These are phyloP conservation scores for Fragilariopsis cylindrus DNA, from an alignment of 108 stramenopile species.

Conservation along the genomic window DNA sequence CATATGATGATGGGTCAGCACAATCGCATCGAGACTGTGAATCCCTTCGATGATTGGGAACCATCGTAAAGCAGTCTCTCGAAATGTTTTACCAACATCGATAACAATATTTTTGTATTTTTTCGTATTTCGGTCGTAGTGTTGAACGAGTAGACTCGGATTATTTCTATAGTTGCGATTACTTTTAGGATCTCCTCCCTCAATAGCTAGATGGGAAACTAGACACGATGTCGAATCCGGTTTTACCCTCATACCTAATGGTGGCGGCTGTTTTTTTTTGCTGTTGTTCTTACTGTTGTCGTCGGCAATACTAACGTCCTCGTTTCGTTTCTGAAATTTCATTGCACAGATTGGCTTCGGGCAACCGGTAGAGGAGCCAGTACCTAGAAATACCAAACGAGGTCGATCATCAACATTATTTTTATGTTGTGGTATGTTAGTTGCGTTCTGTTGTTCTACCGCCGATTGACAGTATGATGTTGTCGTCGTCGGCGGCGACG, in stretches of 20 bases:
- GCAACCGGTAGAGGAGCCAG: slow-evolving; percentile 84
- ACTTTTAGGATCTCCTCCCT: slow-evolving; percentile 64
- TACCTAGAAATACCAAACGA: slow-evolving; percentile 65
- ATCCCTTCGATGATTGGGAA: slow-evolving; percentile 59
- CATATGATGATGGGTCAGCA: slow-evolving; percentile 87
- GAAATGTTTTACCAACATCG: slow-evolving; percentile 91
- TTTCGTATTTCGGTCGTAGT: slow-evolving; percentile 30
- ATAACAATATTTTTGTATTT: slow-evolving; percentile 59
- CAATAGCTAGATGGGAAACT: slow-evolving; percentile 59
- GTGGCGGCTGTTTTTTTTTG: neutral
- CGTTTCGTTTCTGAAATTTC: slow-evolving; percentile 41
- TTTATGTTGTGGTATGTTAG: neutral
- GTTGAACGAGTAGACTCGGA: slow-evolving; percentile 69
- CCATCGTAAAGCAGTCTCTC: slow-evolving; percentile 78
- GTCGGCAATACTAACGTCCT: neutral
- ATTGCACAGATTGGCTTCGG: slow-evolving; percentile 72
- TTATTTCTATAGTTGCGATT: slow-evolving; percentile 88
- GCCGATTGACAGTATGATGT: too few species aligned
- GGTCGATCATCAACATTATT: slow-evolving; percentile 8
- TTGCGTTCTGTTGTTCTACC: too few species aligned
- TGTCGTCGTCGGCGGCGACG: too few species aligned
- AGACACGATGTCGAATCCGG: slow-evolving; percentile 35
- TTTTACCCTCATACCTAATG: slow-evolving; percentile 1
- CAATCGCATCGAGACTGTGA: slow-evolving; percentile 65
- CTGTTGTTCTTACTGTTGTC: neutral